These are phyloP conservation scores for Bocquillonia castaneifolia DNA, from an alignment of 441 rosid genomes.

Conservation along the genomic window DNA sequence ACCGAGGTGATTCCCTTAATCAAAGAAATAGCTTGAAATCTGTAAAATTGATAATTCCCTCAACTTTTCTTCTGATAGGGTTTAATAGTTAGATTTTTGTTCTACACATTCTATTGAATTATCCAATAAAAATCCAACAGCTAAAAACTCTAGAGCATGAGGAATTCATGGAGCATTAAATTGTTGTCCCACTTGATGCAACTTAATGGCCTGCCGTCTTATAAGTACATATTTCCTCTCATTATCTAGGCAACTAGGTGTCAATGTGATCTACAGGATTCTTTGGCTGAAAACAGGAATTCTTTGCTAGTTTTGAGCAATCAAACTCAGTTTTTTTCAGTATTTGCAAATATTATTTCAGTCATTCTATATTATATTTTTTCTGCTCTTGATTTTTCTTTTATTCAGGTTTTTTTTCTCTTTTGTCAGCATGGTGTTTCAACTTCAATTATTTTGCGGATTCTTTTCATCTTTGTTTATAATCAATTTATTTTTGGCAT, in stretches of 20 bases:
- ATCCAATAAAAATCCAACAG: too few relatives aligned
- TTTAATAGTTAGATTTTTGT: too few relatives aligned
- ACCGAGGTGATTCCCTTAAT: too few relatives aligned
- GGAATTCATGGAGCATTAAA: too few relatives aligned
- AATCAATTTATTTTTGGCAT: conserved; percentile 13
- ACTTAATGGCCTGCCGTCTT: neutral
- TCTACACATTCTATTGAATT: too few relatives aligned
- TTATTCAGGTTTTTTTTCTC: neutral
- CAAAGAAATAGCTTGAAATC: neutral
- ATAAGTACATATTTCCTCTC: neutral
- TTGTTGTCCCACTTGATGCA: too few relatives aligned
- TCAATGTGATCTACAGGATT: conserved; percentile 3
- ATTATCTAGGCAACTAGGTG: neutral
- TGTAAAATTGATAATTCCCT: neutral
- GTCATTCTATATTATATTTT: neutral
- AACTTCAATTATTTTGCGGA: neutral
- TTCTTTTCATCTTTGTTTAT: neutral
- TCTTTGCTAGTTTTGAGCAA: too few relatives aligned
- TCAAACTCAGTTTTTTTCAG: too few relatives aligned
- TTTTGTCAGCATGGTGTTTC: neutral
- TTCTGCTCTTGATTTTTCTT: neutral
- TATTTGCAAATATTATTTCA: neutral
- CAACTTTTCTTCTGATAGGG: too few relatives aligned
- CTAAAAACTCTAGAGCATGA: too few relatives aligned
- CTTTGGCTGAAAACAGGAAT: neutral